These are phyloP conservation scores for Rhytidiadelphus loreus DNA, from an alignment of 225 moss, liverwort and hornwort species.

Conservation along the genomic window DNA sequence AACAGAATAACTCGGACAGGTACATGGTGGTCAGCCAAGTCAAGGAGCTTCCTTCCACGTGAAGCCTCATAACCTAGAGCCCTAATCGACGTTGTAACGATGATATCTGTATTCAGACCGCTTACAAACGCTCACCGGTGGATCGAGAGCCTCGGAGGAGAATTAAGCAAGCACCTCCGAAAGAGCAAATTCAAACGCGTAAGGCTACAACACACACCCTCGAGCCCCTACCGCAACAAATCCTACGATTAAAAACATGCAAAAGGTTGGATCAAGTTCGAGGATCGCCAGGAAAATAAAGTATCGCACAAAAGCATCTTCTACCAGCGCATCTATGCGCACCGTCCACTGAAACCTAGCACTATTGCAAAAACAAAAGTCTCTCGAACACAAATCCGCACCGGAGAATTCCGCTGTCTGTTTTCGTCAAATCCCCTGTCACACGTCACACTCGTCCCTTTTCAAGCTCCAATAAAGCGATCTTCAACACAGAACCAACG, in stretches of 20 bases:
- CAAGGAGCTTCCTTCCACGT: not conserved
- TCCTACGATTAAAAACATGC: not conserved
- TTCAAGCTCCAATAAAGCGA: not conserved
- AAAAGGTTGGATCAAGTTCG: not conserved
- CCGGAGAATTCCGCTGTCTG: not conserved
- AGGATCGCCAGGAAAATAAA: not conserved
- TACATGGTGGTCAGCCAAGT: not conserved
- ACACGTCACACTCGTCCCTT: not conserved
- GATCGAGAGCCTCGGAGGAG: not conserved
- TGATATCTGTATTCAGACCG: not conserved
- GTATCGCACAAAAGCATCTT: not conserved
- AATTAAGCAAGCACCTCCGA: not conserved
- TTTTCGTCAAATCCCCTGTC: not conserved
- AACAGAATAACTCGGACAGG: not conserved
- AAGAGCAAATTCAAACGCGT: not conserved
- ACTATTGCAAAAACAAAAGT: not conserved
- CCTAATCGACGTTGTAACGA: not conserved
- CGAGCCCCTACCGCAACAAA: not conserved
- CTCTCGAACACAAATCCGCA: not conserved
- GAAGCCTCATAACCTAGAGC: not conserved
- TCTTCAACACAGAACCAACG: not conserved
- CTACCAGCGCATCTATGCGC: not conserved
- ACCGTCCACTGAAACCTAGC: not conserved
- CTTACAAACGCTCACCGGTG: not conserved
- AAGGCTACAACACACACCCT: not conserved